These are phyloP conservation scores for Tulasnella sp. DNA, from an alignment of 768 basidiomycete species.

Conservation along the genomic window DNA sequence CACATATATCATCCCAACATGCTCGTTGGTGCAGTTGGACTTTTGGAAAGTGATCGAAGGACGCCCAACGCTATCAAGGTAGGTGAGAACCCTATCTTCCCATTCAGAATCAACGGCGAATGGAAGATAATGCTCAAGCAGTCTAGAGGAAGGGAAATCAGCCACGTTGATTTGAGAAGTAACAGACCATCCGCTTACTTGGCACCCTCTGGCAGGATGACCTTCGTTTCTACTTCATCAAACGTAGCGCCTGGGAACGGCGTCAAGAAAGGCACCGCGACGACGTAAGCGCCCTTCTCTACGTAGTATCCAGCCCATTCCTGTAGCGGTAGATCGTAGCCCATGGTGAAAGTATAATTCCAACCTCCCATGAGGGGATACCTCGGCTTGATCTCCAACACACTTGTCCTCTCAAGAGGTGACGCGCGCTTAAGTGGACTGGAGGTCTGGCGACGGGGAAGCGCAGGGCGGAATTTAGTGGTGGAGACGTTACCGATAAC, in stretches of 20 bases:
- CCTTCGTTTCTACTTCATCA: constrained; percentile 61
- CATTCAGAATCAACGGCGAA: constrained; percentile 58
- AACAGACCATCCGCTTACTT: constrained; percentile 49
- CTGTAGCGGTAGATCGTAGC: constrained; percentile 82
- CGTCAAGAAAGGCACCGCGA: constrained; percentile 80
- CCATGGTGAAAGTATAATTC: constrained; percentile 93
- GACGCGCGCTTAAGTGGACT: constrained; percentile 5
- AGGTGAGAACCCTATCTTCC: constrained; percentile 64
- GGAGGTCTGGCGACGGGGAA: constrained; percentile 33
- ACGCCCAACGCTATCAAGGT: constrained; percentile 85
- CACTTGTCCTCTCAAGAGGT: constrained; percentile 31
- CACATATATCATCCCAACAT: constrained; percentile 73
- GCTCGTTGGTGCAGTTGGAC: constrained; percentile 62
- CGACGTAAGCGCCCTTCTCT: constrained; percentile 51
- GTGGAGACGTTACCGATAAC: constrained; percentile 94
- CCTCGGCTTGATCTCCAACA: constrained; percentile 75
- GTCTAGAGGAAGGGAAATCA: constrained; percentile 36
- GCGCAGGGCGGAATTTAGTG: constrained; percentile 63
- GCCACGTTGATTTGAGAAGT: constrained; percentile 8
- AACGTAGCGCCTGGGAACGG: constrained; percentile 68
- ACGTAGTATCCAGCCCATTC: constrained; percentile 58
- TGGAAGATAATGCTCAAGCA: constrained; percentile 63
- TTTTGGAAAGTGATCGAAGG: constrained; percentile 68
- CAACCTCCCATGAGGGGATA: constrained; percentile 94
- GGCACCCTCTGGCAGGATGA: constrained; percentile 91